Evolutionary conservation across 1,284 basidiomycete genomes (phyloP), one percentile per base, ranked within the genome.

Genomic region (Ustilago crameri): DNA sequence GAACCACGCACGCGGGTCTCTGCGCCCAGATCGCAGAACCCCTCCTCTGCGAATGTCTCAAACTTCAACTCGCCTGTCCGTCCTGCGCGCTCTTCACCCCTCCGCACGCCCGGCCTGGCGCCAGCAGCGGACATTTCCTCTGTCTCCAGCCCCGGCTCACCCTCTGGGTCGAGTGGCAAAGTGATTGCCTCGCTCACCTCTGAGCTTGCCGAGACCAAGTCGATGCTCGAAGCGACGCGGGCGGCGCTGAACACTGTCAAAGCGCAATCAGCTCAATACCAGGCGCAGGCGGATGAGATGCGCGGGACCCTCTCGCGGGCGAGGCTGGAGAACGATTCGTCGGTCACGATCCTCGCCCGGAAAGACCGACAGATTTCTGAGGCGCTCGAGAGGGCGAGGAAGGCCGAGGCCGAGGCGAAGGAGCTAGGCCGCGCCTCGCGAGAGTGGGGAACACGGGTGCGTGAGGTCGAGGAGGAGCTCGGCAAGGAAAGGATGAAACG

Each of bases 291-390:
- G 42, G 93, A 94, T 80, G 93, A 94, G 83, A 84, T 93, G 82
- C 93, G 92, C 76, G 91, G 93, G 76, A 89, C 89, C 1, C 87
- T 92, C 66, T 91, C 93, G 79, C 86, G 92, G 45, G 83, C 93
- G 55, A 84, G 91, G 54, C 81, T 92, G 50, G 93, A 94, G 84
- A 93, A 92, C 78, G 92, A 94, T 81, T 89, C 89, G 1, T 82
- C 93, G 63, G 92, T 91, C 75, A 91, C 91, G 72, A 91, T 93
- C 17, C 89, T 94, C 10, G 88, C 91, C 24, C 86, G 92, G 57
- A 94, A 94, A 81, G 92, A 94, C 83, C 87, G 93, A 58, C 80
- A 93, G 55, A 84, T 93, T 60, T 90, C 91, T 82, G 92, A 94
- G 42, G 75, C 79, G 18, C 74, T 84, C 14, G 68, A 74, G 9